Evolutionary conservation across 108 stramenopile genomes (phyloP).

Genomic region (Chaetoceros muelleri): DNA sequence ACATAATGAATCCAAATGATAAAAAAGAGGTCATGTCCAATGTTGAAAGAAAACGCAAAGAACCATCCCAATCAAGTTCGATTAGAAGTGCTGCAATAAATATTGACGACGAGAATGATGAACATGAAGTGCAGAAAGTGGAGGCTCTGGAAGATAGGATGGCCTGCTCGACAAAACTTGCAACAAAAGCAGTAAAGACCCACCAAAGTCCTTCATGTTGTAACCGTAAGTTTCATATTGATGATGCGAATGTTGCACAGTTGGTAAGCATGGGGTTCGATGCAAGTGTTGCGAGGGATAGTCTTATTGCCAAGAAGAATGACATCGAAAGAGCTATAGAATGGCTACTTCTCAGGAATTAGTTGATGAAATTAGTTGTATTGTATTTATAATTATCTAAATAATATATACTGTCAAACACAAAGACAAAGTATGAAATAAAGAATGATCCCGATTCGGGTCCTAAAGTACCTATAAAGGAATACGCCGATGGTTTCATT

Average conservation of each 20-base stretch:
- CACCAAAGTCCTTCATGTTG: too few species aligned
- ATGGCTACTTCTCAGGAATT: neutral
- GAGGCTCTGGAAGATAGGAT: neutral
- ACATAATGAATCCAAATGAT: neutral
- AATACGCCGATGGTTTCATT: too few species aligned
- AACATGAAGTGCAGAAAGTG: neutral
- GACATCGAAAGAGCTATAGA: slow-evolving; percentile 1
- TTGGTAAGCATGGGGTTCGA: slow-evolving; percentile 6
- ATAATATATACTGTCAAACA: too few species aligned
- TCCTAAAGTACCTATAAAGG: too few species aligned
- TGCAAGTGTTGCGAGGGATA: neutral
- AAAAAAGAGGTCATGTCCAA: neutral
- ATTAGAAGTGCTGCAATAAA: neutral
- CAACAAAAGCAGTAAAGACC: neutral
- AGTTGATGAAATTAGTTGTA: too few species aligned
- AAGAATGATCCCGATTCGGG: too few species aligned
- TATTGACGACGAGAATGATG: neutral
- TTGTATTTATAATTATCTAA: too few species aligned
- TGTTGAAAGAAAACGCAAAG: neutral
- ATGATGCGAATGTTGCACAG: neutral
- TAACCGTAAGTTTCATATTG: neutral
- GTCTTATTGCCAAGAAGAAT: neutral
- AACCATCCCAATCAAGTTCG: neutral
- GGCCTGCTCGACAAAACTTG: neutral
- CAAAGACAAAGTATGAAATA: too few species aligned